A percentile compares a stretch with the other conserved stretches of the same genome.
Conservation (phyloP, 257 asterid species). For the Marsdenia floribunda region DNA sequence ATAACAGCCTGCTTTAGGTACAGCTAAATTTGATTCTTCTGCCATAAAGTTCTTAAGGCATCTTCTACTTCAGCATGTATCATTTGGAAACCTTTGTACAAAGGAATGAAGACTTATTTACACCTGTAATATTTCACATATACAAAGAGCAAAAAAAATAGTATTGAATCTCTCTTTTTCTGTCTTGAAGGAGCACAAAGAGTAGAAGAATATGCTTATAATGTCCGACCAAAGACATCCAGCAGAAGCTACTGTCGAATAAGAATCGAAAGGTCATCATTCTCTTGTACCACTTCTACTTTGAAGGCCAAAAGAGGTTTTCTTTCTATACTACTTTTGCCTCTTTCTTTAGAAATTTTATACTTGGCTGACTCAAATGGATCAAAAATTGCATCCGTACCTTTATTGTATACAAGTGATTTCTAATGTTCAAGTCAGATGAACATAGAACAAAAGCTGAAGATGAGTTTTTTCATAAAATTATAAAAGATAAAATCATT, state of each 20-base stretch:
- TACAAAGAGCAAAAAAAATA: background rate
- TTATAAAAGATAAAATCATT: background rate
- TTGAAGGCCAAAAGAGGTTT: background rate
- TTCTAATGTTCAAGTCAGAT: background rate
- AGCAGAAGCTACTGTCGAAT: background rate
- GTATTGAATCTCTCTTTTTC: background rate
- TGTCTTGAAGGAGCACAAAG: background rate
- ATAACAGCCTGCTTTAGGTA: background rate
- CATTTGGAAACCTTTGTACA: background rate
- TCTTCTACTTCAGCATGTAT: background rate
- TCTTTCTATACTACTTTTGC: background rate
- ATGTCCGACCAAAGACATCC: background rate
- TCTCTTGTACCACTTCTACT: background rate
- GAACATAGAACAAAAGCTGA: background rate
- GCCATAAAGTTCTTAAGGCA: background rate
- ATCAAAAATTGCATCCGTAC: background rate
- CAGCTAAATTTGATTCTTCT: background rate
- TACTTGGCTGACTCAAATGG: background rate
- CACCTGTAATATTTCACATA: background rate
- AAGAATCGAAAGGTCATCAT: background rate
- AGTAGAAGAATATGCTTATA: background rate
- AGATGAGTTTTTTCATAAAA: background rate
- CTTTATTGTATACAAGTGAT: background rate
- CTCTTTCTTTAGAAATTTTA: background rate
- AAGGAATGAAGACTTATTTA: background rate